Base-by-base conservation (phyloP, 2,329 filamentous ascomycete genomes). In the Cercospora citrullina region DNA sequence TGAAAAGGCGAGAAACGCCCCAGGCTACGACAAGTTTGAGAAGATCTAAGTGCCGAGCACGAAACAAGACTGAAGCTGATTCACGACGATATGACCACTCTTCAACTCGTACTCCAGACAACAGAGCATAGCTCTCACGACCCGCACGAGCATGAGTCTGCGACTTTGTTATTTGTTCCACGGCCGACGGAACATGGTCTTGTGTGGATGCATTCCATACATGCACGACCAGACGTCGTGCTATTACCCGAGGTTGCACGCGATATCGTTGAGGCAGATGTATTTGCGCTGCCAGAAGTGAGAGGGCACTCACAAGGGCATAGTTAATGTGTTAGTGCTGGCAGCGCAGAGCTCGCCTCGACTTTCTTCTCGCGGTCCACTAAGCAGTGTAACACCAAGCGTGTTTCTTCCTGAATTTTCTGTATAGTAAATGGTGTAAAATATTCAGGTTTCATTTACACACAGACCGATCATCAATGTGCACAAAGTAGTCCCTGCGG, bases 1-100 rank as follows among this genome's bases (percentile, higher is more conserved):
- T 82, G 95, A 98, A 85, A 97, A 96, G 85, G 87, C 72, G 39
- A 66, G 64, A 39, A 73, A 73, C 60, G 65, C 68, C 21, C 67
- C 72, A 4, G 60, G 61, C 64, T 70, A 72, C 28, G 51, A 65
- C 36, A 69, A 65, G 61, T 62, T 67, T 39, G 60, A 69, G 64
- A 69, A 64, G 60, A 48, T 66, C 31, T 68, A 68, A 58, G 55
- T 60, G 57, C 26, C 45, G 36, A 45, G 60, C 28, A 57, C 31
- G 60, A 23, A 63, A 57, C 68, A 63, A 60, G 63, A 59, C 58
- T 65, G 64, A 67, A 72, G 69, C 60, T 69, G 71, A 63, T 64
- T 71, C 58, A 72, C 67, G 71, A 72, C 63, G 71, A 70, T 69
- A 71, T 66, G 71, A 73, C 69, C 65, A 67, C 42, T 64, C 64